Evolutionary conservation across 2,329 filamentous ascomycete species (phyloP), one percentile per base, ranked within the genome.

Genomic region (Penicillium sp.): DNA sequence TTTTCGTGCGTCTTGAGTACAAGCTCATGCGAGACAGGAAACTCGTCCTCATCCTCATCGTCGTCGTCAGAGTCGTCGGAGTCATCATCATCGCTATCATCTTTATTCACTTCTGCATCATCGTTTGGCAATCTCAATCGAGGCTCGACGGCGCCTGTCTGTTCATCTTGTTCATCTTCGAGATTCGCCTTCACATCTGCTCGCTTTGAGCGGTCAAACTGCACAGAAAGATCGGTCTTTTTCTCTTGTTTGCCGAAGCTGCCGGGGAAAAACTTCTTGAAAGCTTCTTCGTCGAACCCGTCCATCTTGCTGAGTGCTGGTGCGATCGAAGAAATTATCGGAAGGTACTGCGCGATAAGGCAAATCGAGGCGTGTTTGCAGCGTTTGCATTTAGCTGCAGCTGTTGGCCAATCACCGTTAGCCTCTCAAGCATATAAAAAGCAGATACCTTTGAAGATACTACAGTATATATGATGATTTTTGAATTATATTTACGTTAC

Each of bases 1-100:
- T 90, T 87, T 35, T 94, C 89, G 71, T 99, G 94, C 14, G 93
- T 96, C 74, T 95, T 96, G 69, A 97, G 80, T 26, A 96, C 79
- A 71, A 99, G 83, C 74, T 97, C 92, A 70, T 99, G 94, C 5
- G 94, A 95, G 12, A 95, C 85, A 1, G 94, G 94, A 62, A 87
- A 97, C 65, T 96, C 90, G 66, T 96, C 91, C 48, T 89, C 89
- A 28, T 92, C 89, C 21, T 91, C 84, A 1, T 79, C 78, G 47
- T 83, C 80, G 50, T 84, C 83, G 24, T 84, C 80, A 49, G 85
- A 83, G 21, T 81, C 79, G 48, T 84, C 78, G 45, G 78, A 75
- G 52, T 79, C 78, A 47, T 80, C 76, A 47, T 79, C 78, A 46
- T 80, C 76, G 47, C 65, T 66, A 26, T 68, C 75, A 58, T 73